Percentiles rank a stretch among this genome's conserved stretches.
These are phyloP conservation scores for Trematosphaeria pertusa DNA, from an alignment of 2,329 filamentous ascomycete species.

Conservation along the genomic window DNA sequence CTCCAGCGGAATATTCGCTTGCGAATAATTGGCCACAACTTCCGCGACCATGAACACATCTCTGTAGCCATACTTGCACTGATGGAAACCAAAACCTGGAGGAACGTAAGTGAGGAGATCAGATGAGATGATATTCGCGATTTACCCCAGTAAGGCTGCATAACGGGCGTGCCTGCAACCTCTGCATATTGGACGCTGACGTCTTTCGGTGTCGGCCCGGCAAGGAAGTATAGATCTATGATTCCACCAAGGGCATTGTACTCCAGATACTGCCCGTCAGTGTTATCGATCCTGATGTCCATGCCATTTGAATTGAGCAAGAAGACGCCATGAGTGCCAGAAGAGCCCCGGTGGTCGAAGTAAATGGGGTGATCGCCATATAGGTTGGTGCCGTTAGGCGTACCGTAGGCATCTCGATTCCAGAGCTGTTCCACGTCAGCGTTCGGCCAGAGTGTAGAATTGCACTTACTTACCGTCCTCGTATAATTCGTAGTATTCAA, in stretches of 20 bases:
- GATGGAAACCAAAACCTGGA: constrained; percentile 59
- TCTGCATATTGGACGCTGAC: constrained; percentile 58
- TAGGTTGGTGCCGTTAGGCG: constrained; percentile 68
- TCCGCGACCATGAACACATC: constrained; percentile 70
- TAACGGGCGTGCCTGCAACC: constrained; percentile 53
- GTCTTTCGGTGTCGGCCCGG: constrained; percentile 55
- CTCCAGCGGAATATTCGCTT: constrained; percentile 63
- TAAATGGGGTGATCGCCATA: constrained; percentile 80
- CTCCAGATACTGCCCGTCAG: constrained; percentile 72
- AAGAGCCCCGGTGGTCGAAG: constrained; percentile 69
- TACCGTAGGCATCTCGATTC: constrained; percentile 70
- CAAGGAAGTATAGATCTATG: constrained; percentile 68
- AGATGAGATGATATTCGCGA: too few relatives aligned
- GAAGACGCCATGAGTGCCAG: constrained; percentile 47
- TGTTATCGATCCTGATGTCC: constrained; percentile 76
- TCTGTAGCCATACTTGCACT: constrained; percentile 58
- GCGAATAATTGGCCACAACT: constrained; percentile 71
- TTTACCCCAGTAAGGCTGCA: constrained; percentile 63
- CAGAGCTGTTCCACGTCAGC: too few relatives aligned
- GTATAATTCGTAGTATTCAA: constrained; percentile 73
- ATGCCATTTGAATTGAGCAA: constrained; percentile 56
- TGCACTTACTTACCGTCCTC: constrained; percentile 52
- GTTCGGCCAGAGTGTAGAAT: too few relatives aligned
- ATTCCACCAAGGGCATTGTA: constrained; percentile 82
- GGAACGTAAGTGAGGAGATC: too few relatives aligned